Evolutionary conservation across 2,329 filamentous ascomycete genomes (phyloP), one percentile per base, ranked within the genome.

Genomic region (Fusarium paranaense): DNA sequence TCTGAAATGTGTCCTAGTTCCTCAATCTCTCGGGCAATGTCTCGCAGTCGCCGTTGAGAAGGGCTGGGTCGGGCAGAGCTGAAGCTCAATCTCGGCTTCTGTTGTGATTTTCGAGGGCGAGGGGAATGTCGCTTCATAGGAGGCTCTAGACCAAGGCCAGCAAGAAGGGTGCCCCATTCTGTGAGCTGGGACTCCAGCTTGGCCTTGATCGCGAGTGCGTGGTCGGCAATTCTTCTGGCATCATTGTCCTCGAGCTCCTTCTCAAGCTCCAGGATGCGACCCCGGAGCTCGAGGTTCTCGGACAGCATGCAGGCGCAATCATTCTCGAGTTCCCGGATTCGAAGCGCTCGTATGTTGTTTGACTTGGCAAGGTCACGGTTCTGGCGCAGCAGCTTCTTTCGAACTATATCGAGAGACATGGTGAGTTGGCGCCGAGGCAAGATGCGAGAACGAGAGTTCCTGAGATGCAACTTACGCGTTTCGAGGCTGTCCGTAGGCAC

Each of bases 301-400:
- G 92, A 91, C 27, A 95, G 86, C 73, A 95, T 88, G 58, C 91
- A 90, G 45, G 92, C 91, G 71, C 90, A 91, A 82, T 97, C 93
- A 79, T 91, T 90, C 79, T 96, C 94, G 67, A 97, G 88, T 72
- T 87, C 90, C 69, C 94, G 91, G 77, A 97, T 95, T 74, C 92
- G 92, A 35, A 94, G 87, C 35, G 93, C 93, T 81, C 95, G 93
- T 60, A 89, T 88, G 27, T 94, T 94, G 83, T 97, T 97, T 78
- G 89, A 90, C 80, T 92, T 91, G 72, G 94, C 94, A 73, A 97
- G 92, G 79, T 97, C 94, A 83, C 93, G 90, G 81, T 97, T 97
- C 81, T 97, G 94, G 64, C 94, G 90, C 78, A 95, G 86, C 80
- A 95, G 94, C 80, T 93, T 92, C 79, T 92, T 90, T 81, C 94